Evolutionary conservation across 345 rosid species (phyloP).

Genomic region (Eucalyptus sp.): DNA sequence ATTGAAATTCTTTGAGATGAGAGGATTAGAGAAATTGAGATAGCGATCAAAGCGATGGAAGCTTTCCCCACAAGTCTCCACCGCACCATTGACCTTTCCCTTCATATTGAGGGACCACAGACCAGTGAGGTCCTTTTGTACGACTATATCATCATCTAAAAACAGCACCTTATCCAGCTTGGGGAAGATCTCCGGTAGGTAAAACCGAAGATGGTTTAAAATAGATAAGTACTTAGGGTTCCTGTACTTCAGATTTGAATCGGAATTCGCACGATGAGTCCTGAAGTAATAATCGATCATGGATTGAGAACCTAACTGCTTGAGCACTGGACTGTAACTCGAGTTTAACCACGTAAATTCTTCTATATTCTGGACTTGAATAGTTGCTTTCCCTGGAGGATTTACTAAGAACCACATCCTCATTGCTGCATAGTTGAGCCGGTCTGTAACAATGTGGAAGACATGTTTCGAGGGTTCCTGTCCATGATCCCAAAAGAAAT

Average conservation of each 20-base stretch:
- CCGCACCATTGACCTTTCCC: slow-evolving; percentile 96
- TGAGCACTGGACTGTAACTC: slow-evolving; percentile 95
- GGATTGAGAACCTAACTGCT: slow-evolving; percentile 75
- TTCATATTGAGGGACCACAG: slow-evolving; percentile 88
- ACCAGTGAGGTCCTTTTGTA: slow-evolving; percentile 75
- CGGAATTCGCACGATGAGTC: slow-evolving; percentile 63
- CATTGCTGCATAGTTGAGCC: slow-evolving; percentile 96
- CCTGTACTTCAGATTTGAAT: slow-evolving; percentile 78
- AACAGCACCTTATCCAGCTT: slow-evolving; percentile 83
- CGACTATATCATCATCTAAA: slow-evolving; percentile 92
- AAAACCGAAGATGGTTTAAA: slow-evolving; percentile 93
- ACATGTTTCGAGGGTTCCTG: slow-evolving; percentile 88
- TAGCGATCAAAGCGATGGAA: slow-evolving; percentile 96
- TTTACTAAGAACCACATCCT: slow-evolving; percentile 95
- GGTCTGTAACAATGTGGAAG: slow-evolving; percentile 90
- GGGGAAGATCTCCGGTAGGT: slow-evolving; percentile 94
- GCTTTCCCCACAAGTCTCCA: slow-evolving; percentile 97
- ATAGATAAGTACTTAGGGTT: slow-evolving; percentile 96
- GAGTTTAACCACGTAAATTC: slow-evolving; percentile 92
- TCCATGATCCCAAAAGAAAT: background rate
- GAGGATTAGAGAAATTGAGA: slow-evolving; percentile 96
- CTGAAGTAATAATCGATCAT: slow-evolving; percentile 94
- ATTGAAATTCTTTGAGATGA: slow-evolving; percentile 73
- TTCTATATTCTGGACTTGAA: slow-evolving; percentile 90
- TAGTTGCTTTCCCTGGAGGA: slow-evolving; percentile 67